A percentile compares a stretch with the other conserved stretches of the same genome.
Conservation (phyloP, 2,329 filamentous ascomycete species). For the Claviceps fusiformis region DNA sequence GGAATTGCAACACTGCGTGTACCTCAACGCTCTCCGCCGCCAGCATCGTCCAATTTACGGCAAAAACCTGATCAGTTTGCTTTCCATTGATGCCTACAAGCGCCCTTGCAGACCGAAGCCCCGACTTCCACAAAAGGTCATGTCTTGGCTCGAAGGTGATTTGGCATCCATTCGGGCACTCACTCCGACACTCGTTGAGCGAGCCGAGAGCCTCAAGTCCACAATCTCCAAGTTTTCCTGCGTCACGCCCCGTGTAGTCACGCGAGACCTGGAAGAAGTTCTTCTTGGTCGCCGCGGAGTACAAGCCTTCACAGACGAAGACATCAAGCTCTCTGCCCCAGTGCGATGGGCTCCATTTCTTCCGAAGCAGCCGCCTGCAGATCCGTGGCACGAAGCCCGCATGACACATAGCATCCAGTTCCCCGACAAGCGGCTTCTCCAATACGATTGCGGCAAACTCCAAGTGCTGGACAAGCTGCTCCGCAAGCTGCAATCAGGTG, state of each 20-base stretch:
- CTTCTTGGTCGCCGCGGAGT: slow-evolving; percentile 49
- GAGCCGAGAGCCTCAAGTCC: slow-evolving; percentile 58
- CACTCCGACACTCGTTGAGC: slow-evolving; percentile 61
- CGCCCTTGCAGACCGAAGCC: slow-evolving; percentile 48
- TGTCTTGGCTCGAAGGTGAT: slow-evolving; percentile 63
- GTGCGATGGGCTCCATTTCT: slow-evolving; percentile 42
- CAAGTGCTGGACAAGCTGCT: slow-evolving; percentile 79
- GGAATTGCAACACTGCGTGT: slow-evolving; percentile 67
- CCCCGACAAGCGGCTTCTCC: slow-evolving; percentile 86
- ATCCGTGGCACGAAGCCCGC: slow-evolving; percentile 87
- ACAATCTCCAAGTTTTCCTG: slow-evolving; percentile 82
- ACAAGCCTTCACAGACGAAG: slow-evolving; percentile 40
- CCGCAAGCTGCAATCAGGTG: slow-evolving; percentile 73
- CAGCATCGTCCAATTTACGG: slow-evolving; percentile 75
- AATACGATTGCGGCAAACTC: slow-evolving; percentile 95
- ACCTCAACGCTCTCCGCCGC: slow-evolving; percentile 67
- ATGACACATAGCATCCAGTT: slow-evolving; percentile 93
- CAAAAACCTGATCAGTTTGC: slow-evolving; percentile 58
- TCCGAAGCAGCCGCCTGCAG: slow-evolving; percentile 42
- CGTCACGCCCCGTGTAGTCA: slow-evolving; percentile 78
- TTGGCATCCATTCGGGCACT: slow-evolving; percentile 50
- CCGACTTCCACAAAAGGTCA: slow-evolving; percentile 44
- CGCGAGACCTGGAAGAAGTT: slow-evolving; percentile 59
- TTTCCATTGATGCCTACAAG: slow-evolving; percentile 50
- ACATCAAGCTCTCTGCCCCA: slow-evolving; percentile 43